Base-by-base conservation (phyloP, 148 eudicot species). In the Rhododendron vialii region DNA sequence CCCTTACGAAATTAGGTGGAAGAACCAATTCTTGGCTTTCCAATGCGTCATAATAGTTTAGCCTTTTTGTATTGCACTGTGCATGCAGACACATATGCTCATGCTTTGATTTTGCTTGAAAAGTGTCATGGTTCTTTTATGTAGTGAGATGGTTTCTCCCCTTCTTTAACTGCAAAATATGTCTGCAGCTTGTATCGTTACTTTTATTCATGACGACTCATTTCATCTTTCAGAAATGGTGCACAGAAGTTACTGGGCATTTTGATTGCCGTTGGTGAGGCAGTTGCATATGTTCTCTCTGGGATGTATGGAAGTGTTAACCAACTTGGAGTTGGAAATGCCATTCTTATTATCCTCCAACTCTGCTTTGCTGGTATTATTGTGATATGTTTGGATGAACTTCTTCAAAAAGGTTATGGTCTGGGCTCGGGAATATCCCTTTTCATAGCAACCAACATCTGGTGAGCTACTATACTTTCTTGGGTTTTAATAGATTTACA, bases 381-480 rank as follows among this genome's bases (percentile, higher is more conserved):
- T 20, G 95, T 95, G 73, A 93, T 95, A 51, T 95, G 98, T 90
- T 90, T 95, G 65, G 98, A 95, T 83, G 98, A 95, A 81, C 96
- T 94, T 85, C 98, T 95, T 82, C 97, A 95, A 88, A 95, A 95
- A 88, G 98, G 96, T 86, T 95, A 95, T 89, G 98, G 98, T 88
- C 90, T 95, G 47, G 98, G 98, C 50, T 95, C 97, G 84, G 98
- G 98, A 26, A 94, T 95, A 75, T 95, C 98, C 4, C 90, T 95
- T 38, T 95, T 95, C 89, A 95, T 94, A 82, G 98, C 96, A 30
- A 94, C 98, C 89, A 95, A 95, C 83, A 95, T 94, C 87, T 95
- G 98, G 98, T 94, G 80, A 90, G 87, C 82, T 84, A 65, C 17
- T 7, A 24, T 38, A 43, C 28, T 53, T 35, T 5, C 18, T 17